Conservation (phyloP, 2,329 filamentous ascomycete genomes). For the Stemphylium vesicarium region DNA sequence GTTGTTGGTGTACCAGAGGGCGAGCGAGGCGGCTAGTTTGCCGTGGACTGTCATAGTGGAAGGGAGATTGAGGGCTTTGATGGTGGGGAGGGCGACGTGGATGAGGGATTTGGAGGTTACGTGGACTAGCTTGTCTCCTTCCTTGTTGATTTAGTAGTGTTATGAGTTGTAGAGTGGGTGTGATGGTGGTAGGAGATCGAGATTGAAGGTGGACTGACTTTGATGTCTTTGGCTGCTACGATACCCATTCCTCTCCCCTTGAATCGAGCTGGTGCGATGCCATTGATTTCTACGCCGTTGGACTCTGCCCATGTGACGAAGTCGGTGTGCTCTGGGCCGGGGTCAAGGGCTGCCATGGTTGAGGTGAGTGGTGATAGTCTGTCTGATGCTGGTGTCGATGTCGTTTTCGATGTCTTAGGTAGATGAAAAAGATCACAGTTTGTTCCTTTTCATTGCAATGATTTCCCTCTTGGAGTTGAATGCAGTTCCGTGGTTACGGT, state of each 20-base stretch:
- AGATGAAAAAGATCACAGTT: background rate
- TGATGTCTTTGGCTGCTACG: constrained; percentile 69
- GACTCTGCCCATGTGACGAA: constrained; percentile 72
- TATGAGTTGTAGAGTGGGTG: no score
- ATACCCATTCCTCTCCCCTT: constrained; percentile 79
- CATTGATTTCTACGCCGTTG: constrained; percentile 70
- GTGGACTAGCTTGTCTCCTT: constrained; percentile 66
- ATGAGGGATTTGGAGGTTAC: constrained; percentile 70
- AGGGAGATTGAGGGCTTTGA: constrained; percentile 59
- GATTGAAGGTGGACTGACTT: constrained; percentile 56
- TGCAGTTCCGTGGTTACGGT: background rate
- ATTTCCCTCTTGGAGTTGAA: background rate
- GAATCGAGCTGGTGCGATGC: constrained; percentile 70
- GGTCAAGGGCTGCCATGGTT: constrained; percentile 41
- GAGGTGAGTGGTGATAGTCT: background rate
- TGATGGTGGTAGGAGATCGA: background rate
- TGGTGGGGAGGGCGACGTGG: constrained; percentile 62
- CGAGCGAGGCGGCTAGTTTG: constrained; percentile 72
- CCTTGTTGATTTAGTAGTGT: constrained; percentile 55
- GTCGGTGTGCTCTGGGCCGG: constrained; percentile 53
- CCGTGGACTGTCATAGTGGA: constrained; percentile 69
- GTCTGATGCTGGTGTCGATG: background rate
- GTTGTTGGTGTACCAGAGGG: constrained; percentile 51
- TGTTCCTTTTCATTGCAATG: background rate
- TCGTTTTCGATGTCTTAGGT: background rate